phyloP scores from a whole-genome alignment of 768 basidiomycete genomes.

The Cantharellus anzutake region DNA sequence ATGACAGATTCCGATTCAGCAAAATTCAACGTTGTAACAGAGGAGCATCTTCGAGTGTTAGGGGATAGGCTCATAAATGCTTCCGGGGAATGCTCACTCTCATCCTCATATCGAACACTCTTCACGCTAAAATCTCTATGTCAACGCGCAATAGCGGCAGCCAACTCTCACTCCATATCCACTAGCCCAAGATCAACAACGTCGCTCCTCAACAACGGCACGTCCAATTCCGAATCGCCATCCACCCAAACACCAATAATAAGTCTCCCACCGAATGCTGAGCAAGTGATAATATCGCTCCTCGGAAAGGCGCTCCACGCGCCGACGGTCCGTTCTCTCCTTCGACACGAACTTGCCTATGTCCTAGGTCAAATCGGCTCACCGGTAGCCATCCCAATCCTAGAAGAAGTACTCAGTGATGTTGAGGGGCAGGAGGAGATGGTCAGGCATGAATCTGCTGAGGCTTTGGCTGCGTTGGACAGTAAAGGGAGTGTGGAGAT shows the following conservation, averaged over 20 bases:
- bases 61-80: slow-evolving; percentile 45
- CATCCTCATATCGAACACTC: slow-evolving; percentile 74
- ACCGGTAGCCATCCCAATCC: slow-evolving; percentile 49
- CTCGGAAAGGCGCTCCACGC: slow-evolving; percentile 35
- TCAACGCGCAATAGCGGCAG: slow-evolving; percentile 18
- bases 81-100: slow-evolving; percentile 51
- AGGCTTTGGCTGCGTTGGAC: slow-evolving; percentile 93
- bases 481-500: slow-evolving; percentile 42
- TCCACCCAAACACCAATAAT: too few relatives aligned
- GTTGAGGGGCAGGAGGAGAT: slow-evolving; percentile 57
- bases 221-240: too few relatives aligned
- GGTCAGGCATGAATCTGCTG: slow-evolving; percentile 99
- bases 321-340: slow-evolving; percentile 42
- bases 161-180: background rate
- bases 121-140: slow-evolving; percentile 76
- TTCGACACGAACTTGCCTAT: slow-evolving; percentile 96
- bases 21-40: too few relatives aligned
- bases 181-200: too few relatives aligned
- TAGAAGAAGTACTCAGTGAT: slow-evolving; percentile 59
- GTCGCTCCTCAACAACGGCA: too few relatives aligned
- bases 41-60: too few relatives aligned
- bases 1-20: too few relatives aligned
- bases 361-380: slow-evolving; percentile 85
- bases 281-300: too few relatives aligned
- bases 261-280: too few relatives aligned